Evolutionary conservation across 306 rosid genomes (phyloP).

Genomic region (Comarum palustre): DNA sequence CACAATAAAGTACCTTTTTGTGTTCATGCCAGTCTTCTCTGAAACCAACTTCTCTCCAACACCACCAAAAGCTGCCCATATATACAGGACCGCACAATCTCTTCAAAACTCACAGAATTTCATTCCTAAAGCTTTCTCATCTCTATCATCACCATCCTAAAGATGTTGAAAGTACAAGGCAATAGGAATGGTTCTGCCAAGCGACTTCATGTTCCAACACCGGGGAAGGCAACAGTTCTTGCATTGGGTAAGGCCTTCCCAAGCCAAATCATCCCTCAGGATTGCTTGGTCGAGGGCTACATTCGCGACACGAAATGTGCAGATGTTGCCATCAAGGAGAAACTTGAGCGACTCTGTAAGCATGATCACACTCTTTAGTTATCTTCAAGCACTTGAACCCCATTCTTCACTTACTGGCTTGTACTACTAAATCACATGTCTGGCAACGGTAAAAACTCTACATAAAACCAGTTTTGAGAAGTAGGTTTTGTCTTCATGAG

Average conservation of each 20-base stretch:
- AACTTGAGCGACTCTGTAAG: constrained; percentile 87
- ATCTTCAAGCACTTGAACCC: neutral
- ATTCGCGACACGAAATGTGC: constrained; percentile 81
- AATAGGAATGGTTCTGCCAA: constrained; percentile 27
- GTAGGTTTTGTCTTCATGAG: neutral
- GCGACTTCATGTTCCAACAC: constrained; percentile 38
- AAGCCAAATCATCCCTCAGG: constrained; percentile 83
- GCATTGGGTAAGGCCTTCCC: constrained; percentile 94
- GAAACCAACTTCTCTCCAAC: constrained; percentile 63
- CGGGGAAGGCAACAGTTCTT: constrained; percentile 75
- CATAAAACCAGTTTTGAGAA: neutral
- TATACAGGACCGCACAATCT: constrained; percentile 28
- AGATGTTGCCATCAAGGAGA: constrained; percentile 69
- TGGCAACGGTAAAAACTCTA: neutral
- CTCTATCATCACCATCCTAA: neutral
- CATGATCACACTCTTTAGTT: constrained; percentile 6
- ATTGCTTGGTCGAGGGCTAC: constrained; percentile 90
- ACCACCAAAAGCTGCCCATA: constrained; percentile 34
- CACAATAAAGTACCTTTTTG: constrained; percentile 30
- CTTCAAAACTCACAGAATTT: constrained; percentile 19
- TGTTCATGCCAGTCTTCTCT: constrained; percentile 49
- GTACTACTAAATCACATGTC: neutral
- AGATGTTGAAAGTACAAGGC: constrained; percentile 50
- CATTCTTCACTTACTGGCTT: neutral
- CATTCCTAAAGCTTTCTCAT: neutral